These are phyloP conservation scores for Monosporozyma siamensis DNA, from an alignment of 805 yeast genomes.

Conservation along the genomic window DNA sequence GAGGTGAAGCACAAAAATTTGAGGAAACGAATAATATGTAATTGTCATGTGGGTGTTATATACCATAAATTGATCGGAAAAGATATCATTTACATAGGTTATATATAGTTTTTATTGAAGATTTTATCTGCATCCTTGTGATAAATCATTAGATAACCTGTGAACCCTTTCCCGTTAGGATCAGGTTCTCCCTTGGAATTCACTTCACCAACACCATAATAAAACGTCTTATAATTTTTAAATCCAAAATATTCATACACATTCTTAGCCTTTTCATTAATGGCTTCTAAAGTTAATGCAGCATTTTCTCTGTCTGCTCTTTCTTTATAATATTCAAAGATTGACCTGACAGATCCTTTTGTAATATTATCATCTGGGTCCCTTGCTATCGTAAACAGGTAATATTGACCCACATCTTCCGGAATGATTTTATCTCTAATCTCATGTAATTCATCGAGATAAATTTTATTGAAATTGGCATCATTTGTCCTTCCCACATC, in stretches of 20 bases:
- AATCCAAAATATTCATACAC: constrained; percentile 31
- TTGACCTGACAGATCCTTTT: constrained; percentile 28
- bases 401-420: constrained; percentile 21
- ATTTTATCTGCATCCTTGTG: neutral
- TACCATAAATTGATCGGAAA: neutral
- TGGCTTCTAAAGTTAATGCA: constrained; percentile 29
- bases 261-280: constrained; percentile 24
- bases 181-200: constrained; percentile 22
- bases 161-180: constrained; percentile 26
- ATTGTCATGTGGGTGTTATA: no score
- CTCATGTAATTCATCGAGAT: constrained; percentile 18
- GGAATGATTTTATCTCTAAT: constrained; percentile 22
- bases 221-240: constrained; percentile 19
- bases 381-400: constrained; percentile 28
- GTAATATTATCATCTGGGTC: constrained; percentile 20
- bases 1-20: no score
- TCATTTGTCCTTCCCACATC: constrained; percentile 17
- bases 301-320: constrained; percentile 24
- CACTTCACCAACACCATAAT: constrained; percentile 26
- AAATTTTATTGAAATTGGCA: constrained; percentile 21
- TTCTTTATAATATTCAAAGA: constrained; percentile 22
- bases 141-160: constrained; percentile 26
- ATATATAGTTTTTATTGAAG: neutral
- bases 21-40: no score
- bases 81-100: neutral